Conservation (phyloP, 345 rosid species). For the Toxicodendron radicans region DNA sequence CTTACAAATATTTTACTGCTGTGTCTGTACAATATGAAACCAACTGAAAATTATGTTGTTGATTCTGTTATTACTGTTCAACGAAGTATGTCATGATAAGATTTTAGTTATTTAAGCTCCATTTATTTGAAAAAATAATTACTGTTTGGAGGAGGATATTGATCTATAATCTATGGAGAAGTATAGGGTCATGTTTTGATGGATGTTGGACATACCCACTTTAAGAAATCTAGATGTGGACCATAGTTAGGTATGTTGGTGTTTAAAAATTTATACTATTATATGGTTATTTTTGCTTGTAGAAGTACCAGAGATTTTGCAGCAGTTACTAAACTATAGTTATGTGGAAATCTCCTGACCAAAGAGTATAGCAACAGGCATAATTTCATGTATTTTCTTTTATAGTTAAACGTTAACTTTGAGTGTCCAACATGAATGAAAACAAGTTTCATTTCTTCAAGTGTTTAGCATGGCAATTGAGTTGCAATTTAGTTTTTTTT, state of each 20-base stretch:
- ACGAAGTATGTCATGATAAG: neutral
- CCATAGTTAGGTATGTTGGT: neutral
- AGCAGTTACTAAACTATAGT: neutral
- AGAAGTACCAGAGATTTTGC: neutral
- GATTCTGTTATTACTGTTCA: neutral
- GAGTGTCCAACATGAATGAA: neutral
- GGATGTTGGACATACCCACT: neutral
- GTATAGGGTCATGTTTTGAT: neutral
- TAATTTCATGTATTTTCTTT: neutral
- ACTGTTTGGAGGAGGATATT: neutral
- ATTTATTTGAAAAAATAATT: neutral
- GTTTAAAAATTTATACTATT: neutral
- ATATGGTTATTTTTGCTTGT: neutral
- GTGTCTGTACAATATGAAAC: constrained; percentile 4
- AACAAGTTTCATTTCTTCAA: neutral
- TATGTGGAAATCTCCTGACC: neutral
- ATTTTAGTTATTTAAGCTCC: neutral
- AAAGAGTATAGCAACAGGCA: neutral
- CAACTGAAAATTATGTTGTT: neutral
- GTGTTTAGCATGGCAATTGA: neutral
- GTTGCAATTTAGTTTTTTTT: neutral
- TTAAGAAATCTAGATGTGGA: neutral
- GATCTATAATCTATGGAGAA: neutral
- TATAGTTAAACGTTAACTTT: neutral
- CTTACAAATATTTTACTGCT: neutral